Evolutionary conservation across 306 rosid genomes (phyloP).

Genomic region (Canavalia ensiformis): DNA sequence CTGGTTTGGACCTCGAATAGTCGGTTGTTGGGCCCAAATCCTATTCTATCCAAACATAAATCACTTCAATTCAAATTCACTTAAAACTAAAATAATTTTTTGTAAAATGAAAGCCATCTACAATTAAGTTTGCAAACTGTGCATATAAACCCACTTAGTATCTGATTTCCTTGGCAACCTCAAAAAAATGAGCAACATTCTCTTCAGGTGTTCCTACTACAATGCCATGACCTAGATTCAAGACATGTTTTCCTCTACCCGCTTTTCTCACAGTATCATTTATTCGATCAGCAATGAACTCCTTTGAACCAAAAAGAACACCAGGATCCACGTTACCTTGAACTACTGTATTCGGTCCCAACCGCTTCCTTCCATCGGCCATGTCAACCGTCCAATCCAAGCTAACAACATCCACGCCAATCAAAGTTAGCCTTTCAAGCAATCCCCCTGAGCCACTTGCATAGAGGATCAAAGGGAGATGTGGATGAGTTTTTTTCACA

Average conservation of each 20-base stretch:
- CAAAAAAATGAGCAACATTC: constrained; percentile 94
- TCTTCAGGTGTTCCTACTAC: constrained; percentile 61
- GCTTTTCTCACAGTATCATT: constrained; percentile 89
- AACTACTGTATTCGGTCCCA: constrained; percentile 82
- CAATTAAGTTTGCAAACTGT: no score
- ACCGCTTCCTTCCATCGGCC: constrained; percentile 90
- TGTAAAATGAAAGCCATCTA: no score
- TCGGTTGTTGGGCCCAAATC: no score
- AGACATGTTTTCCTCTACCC: constrained; percentile 77
- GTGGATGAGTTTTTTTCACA: constrained; percentile 82
- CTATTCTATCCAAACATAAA: no score
- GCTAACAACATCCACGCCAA: constrained; percentile 93
- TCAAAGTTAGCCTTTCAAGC: constrained; percentile 88
- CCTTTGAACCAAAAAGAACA: constrained; percentile 94
- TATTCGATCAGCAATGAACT: constrained; percentile 81
- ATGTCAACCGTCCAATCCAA: constrained; percentile 99
- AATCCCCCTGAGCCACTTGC: constrained; percentile 98
- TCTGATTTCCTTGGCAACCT: constrained; percentile 89
- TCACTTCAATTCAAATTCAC: no score
- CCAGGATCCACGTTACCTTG: constrained; percentile 99
- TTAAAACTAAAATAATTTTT: no score
- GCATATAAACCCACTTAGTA: constrained; percentile 48
- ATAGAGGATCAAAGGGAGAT: constrained; percentile 89
- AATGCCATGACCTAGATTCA: constrained; percentile 75
- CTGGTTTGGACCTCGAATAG: no score